Conservation (phyloP, 176 grass and related monocot genomes). For the Musa troglodytarum region DNA sequence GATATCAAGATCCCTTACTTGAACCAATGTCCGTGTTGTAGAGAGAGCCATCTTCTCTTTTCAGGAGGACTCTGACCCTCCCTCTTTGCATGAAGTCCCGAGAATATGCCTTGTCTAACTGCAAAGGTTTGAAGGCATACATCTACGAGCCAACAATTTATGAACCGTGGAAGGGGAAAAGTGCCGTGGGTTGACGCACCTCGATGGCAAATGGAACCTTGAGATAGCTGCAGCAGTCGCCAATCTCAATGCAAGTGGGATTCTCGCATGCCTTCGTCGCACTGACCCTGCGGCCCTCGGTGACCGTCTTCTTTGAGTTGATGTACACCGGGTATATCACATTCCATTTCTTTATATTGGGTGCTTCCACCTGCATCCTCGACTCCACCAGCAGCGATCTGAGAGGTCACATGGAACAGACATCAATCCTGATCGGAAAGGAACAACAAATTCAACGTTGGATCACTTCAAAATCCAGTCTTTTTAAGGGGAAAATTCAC, state of each 20-base stretch:
- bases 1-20: constrained; percentile 38
- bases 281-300: constrained; percentile 67
- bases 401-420: background rate
- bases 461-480: too few species aligned
- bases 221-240: constrained; percentile 65
- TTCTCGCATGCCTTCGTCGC: constrained; percentile 70
- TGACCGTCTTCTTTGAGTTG: constrained; percentile 94
- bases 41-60: constrained; percentile 59
- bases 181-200: constrained; percentile 15
- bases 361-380: constrained; percentile 35
- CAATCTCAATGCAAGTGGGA: constrained; percentile 81
- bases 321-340: constrained; percentile 85
- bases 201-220: constrained; percentile 73
- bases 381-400: background rate
- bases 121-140: constrained; percentile 3
- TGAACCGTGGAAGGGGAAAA: background rate
- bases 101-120: constrained; percentile 88
- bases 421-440: background rate
- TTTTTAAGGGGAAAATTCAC: too few species aligned
- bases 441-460: too few species aligned
- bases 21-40: constrained; percentile 67
- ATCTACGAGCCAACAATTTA: background rate
- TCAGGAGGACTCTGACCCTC: constrained; percentile 84
- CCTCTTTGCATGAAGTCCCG: constrained; percentile 92
- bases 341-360: constrained; percentile 87